A percentile compares a stretch with the other conserved stretches of the same genome.
Evolutionary conservation across 257 asterid species (phyloP).

Genomic region (Verbascum thapsus): DNA sequence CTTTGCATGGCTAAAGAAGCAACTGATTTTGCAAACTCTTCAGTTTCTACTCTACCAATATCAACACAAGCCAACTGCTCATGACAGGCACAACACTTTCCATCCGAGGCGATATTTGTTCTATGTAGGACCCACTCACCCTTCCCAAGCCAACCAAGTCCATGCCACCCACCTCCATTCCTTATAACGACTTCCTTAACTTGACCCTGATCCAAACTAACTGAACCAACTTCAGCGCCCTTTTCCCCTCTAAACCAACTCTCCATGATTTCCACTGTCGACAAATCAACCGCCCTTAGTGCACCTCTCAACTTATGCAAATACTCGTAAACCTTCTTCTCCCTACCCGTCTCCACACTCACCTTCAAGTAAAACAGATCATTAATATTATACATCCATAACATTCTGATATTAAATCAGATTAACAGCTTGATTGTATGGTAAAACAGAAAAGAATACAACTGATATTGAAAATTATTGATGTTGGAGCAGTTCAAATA

Average conservation of each 20-base stretch:
- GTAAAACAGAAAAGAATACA: background rate
- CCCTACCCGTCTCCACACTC: slow-evolving; percentile 59
- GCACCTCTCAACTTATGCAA: slow-evolving; percentile 73
- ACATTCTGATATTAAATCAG: slow-evolving; percentile 10
- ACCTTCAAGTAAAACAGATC: slow-evolving; percentile 50
- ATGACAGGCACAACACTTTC: slow-evolving; percentile 58
- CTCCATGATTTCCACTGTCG: slow-evolving; percentile 58
- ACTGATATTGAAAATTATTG: background rate
- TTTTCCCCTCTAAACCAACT: slow-evolving; percentile 66
- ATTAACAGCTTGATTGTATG: background rate
- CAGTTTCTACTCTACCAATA: slow-evolving; percentile 67
- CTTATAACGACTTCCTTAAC: slow-evolving; percentile 56
- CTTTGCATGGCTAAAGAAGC: slow-evolving; percentile 87
- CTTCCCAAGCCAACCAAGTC: slow-evolving; percentile 87
- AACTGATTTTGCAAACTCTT: slow-evolving; percentile 68
- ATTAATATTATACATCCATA: slow-evolving; percentile 8
- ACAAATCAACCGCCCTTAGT: slow-evolving; percentile 50
- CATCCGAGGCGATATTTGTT: slow-evolving; percentile 51
- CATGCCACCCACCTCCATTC: slow-evolving; percentile 98
- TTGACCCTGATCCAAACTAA: slow-evolving; percentile 41
- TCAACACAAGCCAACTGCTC: slow-evolving; percentile 78
- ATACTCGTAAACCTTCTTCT: slow-evolving; percentile 76
- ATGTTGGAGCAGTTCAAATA: slow-evolving; percentile 5
- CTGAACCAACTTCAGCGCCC: slow-evolving; percentile 53
- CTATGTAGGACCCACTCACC: slow-evolving; percentile 71